Evolutionary conservation across 179 eudicot genomes (phyloP).

Genomic region (Kewa caespitosa): DNA sequence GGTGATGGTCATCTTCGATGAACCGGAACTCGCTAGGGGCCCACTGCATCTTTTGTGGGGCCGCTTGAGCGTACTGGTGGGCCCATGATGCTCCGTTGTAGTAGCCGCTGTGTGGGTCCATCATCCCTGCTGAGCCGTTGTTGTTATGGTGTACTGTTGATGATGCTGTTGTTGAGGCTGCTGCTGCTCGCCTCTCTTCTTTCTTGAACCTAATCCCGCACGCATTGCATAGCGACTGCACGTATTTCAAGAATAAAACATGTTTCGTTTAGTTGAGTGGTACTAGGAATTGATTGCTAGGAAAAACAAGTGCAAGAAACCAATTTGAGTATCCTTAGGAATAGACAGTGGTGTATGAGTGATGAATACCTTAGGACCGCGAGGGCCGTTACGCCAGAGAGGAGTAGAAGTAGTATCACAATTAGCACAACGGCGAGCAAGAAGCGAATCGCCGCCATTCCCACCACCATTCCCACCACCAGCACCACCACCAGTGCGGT

Average conservation of each 20-base stretch:
- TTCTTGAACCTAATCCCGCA: slow-evolving; percentile 97
- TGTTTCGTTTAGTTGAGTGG: too few species aligned
- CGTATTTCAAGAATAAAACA: not conserved
- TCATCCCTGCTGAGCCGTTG: slow-evolving; percentile 23
- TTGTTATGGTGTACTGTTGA: slow-evolving; percentile 12
- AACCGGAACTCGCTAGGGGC: slow-evolving; percentile 61
- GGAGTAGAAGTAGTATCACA: slow-evolving; percentile 99
- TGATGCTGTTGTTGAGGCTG: slow-evolving; percentile 45
- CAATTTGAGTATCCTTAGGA: too few species aligned
- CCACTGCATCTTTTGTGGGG: slow-evolving; percentile 51
- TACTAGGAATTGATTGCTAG: too few species aligned
- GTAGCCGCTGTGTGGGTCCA: slow-evolving; percentile 46
- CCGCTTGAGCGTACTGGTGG: slow-evolving; percentile 24
- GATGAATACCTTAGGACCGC: slow-evolving; percentile 82
- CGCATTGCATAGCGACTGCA: slow-evolving; percentile 94
- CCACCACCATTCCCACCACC: too few species aligned
- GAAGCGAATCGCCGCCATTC: slow-evolving; percentile 37
- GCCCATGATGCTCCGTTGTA: slow-evolving; percentile 47
- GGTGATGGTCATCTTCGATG: slow-evolving; percentile 54
- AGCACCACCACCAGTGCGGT: not conserved
- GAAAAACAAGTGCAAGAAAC: too few species aligned
- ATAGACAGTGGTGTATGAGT: not conserved
- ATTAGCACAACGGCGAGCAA: slow-evolving; percentile 82
- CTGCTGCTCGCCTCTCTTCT: slow-evolving; percentile 85
- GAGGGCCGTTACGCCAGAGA: slow-evolving; percentile 97